Evolutionary conservation across 2,329 filamentous ascomycete genomes (phyloP), one percentile per base, ranked within the genome.

Genomic region (Ophiocordyceps camponoti-leonardi): DNA sequence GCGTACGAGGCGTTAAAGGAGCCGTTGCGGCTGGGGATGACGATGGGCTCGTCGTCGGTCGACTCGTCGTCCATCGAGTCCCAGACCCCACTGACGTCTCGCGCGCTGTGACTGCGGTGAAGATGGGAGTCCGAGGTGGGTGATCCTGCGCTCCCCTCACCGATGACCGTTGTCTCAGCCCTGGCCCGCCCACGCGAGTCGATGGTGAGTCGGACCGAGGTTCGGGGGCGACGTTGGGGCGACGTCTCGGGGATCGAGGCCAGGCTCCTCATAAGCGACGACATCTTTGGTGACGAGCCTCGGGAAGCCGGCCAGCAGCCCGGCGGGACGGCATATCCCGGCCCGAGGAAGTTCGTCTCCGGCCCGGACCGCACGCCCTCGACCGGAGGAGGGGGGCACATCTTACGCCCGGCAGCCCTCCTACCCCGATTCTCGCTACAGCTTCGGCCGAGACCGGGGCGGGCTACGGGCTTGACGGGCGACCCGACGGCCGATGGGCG

Each of bases 41-140:
- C 68, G 49, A 81, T 80, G 13, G 74, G 75, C 47, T 81, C 77
- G 45, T 81, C 77, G 49, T 81, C 77, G 4, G 75, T 79, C 1
- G 74, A 78, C 2, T 70, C 69, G 42, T 71, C 69, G 28, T 72
- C 68, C 0, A 69, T 70, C 6, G 68, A 69, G 14, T 67, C 65
- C 62, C 65, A 69, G 37, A 61, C 62, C 44, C 60, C 52, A 42
- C 53, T 57, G 19, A 57, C 49, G 23, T 60, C 55, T 42, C 57
- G 57, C 22, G 56, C 56, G 44, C 54, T 55, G 45, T 53, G 55
- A 48, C 54, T 56, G 47, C 59, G 52, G 26, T 51, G 51, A 20
- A 61, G 49, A 43, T 45, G 8, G 23, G 23, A 26, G 23, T 4
- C 4, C 5, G 23, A 8, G 4, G 23, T 4, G 4, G 23, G 23